phyloP scores from a whole-genome alignment of 2,329 filamentous ascomycete species.

The Arthrobotrys conoides region DNA sequence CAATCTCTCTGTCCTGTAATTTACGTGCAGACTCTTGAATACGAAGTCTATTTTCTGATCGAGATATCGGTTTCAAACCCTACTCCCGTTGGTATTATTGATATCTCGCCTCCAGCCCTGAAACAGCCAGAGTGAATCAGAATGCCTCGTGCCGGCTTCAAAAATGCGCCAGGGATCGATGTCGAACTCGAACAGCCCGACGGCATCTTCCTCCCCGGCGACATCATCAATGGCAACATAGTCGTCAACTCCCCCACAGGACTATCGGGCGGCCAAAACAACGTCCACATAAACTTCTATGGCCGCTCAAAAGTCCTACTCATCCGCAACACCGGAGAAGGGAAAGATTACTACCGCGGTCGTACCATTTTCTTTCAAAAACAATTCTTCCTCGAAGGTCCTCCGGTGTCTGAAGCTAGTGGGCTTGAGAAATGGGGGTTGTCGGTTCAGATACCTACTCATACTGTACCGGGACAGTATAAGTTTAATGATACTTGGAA shows the following conservation, averaged over 20 bases:
- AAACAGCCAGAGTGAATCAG: background rate
- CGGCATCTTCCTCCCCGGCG: constrained; percentile 44
- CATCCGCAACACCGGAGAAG: constrained; percentile 37
- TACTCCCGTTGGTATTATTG: too few relatives aligned
- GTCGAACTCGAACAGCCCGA: constrained; percentile 33
- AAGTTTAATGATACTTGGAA: constrained; percentile 47
- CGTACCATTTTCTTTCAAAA: constrained; percentile 41
- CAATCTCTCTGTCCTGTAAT: too few relatives aligned
- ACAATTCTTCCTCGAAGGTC: constrained; percentile 30
- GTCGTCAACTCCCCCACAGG: background rate
- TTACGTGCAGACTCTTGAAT: too few relatives aligned
- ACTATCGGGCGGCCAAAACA: background rate
- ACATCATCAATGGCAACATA: constrained; percentile 27
- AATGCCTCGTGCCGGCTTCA: constrained; percentile 52
- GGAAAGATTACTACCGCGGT: constrained; percentile 53
- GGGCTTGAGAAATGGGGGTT: constrained; percentile 24
- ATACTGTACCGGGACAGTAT: constrained; percentile 28
- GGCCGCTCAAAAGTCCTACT: constrained; percentile 54
- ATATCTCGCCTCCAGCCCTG: too few relatives aligned
- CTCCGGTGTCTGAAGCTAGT: constrained; percentile 15
- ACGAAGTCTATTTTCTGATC: too few relatives aligned
- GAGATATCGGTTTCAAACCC: background rate
- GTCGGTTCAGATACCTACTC: constrained; percentile 37
- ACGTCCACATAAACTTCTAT: constrained; percentile 42
- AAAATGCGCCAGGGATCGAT: constrained; percentile 28